Conservation (phyloP, 2,329 filamentous ascomycete species). For the Xylariaceae sp. region DNA sequence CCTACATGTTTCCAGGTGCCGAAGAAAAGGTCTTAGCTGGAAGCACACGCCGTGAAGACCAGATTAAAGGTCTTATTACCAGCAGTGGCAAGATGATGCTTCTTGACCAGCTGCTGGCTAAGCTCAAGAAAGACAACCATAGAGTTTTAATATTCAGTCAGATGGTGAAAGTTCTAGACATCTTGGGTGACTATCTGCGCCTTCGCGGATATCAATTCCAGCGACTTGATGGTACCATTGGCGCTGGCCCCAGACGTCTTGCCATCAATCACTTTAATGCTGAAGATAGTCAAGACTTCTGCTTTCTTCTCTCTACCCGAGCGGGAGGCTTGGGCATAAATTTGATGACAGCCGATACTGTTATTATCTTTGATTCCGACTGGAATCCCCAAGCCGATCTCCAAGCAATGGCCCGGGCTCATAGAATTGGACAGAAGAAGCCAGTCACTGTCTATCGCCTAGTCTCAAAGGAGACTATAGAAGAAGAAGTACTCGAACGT, state of each 20-base stretch:
- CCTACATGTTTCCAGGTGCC: conserved; percentile 95
- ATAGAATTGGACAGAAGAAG: conserved; percentile 95
- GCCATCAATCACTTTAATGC: conserved; percentile 99
- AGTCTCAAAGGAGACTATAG: conserved; percentile 97
- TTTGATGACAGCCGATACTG: conserved; percentile 97
- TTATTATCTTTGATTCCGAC: conserved; percentile 96
- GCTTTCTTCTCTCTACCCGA: conserved; percentile 91
- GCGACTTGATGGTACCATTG: conserved; percentile 92
- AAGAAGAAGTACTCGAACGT: conserved; percentile 95
- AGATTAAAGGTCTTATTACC: conserved; percentile 89
- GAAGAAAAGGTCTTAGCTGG: conserved; percentile 87
- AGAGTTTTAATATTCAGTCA: conserved; percentile 98
- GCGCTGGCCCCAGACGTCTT: conserved; percentile 83
- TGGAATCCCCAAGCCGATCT: conserved; percentile 99
- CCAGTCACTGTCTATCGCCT: conserved; percentile 96
- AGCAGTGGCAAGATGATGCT: conserved; percentile 99
- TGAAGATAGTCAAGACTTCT: conserved; percentile 94
- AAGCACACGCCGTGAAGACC: conserved; percentile 82
- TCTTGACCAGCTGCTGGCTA: conserved; percentile 90
- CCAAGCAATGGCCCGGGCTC: conserved; percentile 97
- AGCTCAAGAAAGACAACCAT: conserved; percentile 91
- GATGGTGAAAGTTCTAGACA: conserved; percentile 99
- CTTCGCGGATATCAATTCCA: conserved; percentile 95
- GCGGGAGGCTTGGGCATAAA: conserved; percentile 99
- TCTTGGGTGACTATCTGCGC: conserved; percentile 91